Conservation (phyloP, 441 rosid genomes). For the Corymbia citriodora region DNA sequence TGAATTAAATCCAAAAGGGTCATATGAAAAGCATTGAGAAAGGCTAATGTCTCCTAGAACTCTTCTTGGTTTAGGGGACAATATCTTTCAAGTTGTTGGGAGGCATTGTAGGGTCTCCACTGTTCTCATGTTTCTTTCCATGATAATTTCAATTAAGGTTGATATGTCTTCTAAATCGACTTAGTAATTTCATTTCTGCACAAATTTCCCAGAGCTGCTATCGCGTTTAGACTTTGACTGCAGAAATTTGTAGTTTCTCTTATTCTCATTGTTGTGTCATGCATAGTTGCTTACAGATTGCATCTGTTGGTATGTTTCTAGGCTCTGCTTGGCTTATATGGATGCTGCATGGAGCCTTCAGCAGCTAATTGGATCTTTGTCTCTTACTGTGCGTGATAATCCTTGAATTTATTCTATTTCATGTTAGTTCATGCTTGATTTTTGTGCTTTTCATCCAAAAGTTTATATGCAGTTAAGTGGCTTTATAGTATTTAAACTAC, state of each 20-base stretch:
- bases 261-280: not conserved
- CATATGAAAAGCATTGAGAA: not conserved
- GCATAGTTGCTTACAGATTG: not conserved
- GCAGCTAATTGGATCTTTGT: slow-evolving; percentile 43
- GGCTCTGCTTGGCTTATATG: slow-evolving; percentile 62
- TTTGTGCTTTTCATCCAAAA: not conserved
- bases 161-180: not conserved
- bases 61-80: not conserved
- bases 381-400: slow-evolving; percentile 8
- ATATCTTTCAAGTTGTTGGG: not conserved
- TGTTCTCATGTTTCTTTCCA: not conserved
- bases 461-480: not conserved
- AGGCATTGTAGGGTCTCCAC: not conserved
- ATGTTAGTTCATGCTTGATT: not conserved
- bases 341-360: slow-evolving; percentile 64
- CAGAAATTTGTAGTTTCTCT: not conserved
- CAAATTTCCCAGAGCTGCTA: not conserved
- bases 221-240: not conserved
- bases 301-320: slow-evolving; percentile 13
- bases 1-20: not conserved
- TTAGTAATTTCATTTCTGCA: not conserved
- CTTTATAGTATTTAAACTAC: not conserved
- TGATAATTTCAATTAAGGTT: not conserved
- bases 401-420: not conserved
- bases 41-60: not conserved